Conservation (phyloP, 1,139 yeast genomes). For the Debaryomyces subglobosus region DNA sequence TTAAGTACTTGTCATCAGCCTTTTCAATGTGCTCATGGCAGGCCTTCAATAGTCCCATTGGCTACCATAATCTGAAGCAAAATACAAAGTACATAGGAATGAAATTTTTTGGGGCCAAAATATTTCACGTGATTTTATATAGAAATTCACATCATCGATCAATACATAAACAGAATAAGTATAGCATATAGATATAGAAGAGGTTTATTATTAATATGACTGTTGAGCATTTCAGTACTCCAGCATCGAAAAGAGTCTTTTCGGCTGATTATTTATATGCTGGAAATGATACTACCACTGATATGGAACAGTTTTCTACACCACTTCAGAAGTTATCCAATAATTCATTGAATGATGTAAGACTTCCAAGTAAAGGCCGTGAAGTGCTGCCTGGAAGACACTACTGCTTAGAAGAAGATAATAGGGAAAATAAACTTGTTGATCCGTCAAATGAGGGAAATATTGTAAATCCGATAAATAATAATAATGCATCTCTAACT, state of each 20-base stretch:
- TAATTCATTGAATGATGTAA: constrained; percentile 6
- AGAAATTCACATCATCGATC: background rate
- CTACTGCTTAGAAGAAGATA: constrained; percentile 3
- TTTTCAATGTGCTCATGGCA: constrained; percentile 85
- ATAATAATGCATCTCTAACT: constrained; percentile 12
- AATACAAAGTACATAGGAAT: too few species aligned
- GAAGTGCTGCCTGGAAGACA: background rate
- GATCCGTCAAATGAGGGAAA: background rate
- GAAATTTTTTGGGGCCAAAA: background rate
- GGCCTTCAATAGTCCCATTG: constrained; percentile 73
- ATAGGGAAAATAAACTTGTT: background rate
- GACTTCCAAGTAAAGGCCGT: background rate
- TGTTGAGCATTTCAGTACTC: constrained; percentile 3
- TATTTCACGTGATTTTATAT: constrained; percentile 1
- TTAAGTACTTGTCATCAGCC: constrained; percentile 60
- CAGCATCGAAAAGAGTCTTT: background rate
- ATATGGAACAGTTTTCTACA: constrained; percentile 8
- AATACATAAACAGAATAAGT: background rate
- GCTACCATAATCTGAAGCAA: too few species aligned
- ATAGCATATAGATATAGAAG: background rate
- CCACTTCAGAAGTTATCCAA: constrained; percentile 12
- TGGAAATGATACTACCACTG: background rate
- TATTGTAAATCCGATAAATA: background rate
- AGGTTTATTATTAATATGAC: background rate
- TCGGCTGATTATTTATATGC: background rate